A percentile compares a stretch with the other conserved stretches of the same genome.
Evolutionary conservation across 371 early-diverging fungal species (phyloP).

Genomic region (Mortierella sp.): DNA sequence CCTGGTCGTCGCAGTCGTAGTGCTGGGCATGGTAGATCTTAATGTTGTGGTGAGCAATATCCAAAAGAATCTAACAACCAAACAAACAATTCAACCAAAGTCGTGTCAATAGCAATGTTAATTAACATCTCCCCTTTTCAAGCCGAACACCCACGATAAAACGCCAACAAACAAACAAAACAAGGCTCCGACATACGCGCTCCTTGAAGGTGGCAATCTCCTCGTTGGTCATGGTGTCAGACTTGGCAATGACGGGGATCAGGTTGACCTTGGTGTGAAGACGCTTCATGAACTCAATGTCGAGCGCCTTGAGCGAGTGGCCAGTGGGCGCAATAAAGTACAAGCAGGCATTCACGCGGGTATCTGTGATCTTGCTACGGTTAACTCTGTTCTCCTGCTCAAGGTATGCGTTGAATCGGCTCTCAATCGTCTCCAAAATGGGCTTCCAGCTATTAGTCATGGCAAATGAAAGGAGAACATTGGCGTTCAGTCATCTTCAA

Average conservation of each 20-base stretch:
- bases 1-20: slow-evolving; percentile 94
- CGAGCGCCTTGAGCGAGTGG: slow-evolving; percentile 92
- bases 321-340: slow-evolving; percentile 98
- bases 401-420: slow-evolving; percentile 94
- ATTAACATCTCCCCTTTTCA: neutral
- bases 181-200: slow-evolving; percentile 59
- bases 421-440: slow-evolving; percentile 95
- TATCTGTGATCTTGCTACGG: slow-evolving; percentile 90
- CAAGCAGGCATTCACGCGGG: slow-evolving; percentile 96
- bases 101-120: neutral
- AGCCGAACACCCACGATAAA: no score
- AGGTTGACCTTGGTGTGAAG: slow-evolving; percentile 95
- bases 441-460: slow-evolving; percentile 88
- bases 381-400: slow-evolving; percentile 94
- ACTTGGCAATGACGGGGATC: slow-evolving; percentile 98
- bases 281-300: slow-evolving; percentile 96
- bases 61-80: slow-evolving; percentile 78
- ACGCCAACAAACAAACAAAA: neutral
- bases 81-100: neutral
- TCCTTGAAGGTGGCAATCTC: slow-evolving; percentile 95
- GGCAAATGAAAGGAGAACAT: neutral
- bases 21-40: slow-evolving; percentile 93
- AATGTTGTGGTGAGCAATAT: slow-evolving; percentile 94
- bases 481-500: slow-evolving; percentile 4
- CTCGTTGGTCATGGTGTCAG: slow-evolving; percentile 97